Evolutionary conservation across 768 basidiomycete species (phyloP), one percentile per base, ranked within the genome.

Genomic region (Lactifluus pinguis): DNA sequence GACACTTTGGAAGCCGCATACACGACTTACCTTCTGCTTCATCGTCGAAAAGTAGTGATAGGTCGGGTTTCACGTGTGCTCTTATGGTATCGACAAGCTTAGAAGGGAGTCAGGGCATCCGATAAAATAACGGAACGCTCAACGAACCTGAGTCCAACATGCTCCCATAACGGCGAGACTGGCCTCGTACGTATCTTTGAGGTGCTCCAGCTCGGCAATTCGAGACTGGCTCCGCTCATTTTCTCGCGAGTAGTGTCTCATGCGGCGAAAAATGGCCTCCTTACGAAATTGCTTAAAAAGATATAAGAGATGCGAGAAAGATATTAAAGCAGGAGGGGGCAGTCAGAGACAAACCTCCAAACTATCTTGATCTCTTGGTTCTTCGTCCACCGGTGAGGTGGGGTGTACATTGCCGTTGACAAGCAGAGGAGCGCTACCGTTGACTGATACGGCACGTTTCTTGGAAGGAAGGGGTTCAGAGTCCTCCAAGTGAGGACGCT

Each of bases 171-270:
- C 86, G 55, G 83, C 81, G 60, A 92, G 69, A 61, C 86, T 83
- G 3, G 84, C 83, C 70, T 91, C 86, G 66, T 83, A 86, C 19
- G 80, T 81, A 54, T 73, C 77, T 70, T 84, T 85, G 65, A 83
- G 79, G 61, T 76, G 77, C 70, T 90, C 86, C 34, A 92, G 71
- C 65, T 85, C 80, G 49, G 78, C 77, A 55, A 89, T 81, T 57
- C 80, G 80, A 66, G 74, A 70, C 68, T 81, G 78, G 62, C 80
- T 81, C 48, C 87, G 81, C 64, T 86, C 82, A 71, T 84, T 76
- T 75, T 90, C 85, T 62, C 87, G 81, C 57, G 84, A 82, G 71
- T 92, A 92, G 68, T 91, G 83, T 68, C 78, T 84, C 89, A 93
- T 92, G 60, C 88, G 78, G 44, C 91, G 80, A 72, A 83, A 92